These are phyloP conservation scores for Gossypium davidsonii DNA, from an alignment of 441 rosid genomes.

Conservation along the genomic window DNA sequence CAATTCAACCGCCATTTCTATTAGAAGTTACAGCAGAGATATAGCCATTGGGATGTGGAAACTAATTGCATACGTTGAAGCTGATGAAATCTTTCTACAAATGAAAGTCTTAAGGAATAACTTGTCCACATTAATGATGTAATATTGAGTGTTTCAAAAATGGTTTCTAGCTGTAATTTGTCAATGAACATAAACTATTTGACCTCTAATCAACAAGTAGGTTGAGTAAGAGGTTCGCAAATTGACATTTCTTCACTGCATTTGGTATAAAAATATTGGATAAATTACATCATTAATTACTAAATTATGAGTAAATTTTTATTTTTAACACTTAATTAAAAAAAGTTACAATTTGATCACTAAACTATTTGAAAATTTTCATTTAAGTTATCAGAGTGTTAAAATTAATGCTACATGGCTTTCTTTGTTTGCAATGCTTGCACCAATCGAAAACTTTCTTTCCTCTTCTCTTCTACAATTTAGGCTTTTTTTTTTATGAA, in stretches of 20 bases:
- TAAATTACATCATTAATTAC: too few species aligned
- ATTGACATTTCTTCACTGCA: not conserved
- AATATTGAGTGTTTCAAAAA: slow-evolving; percentile 5
- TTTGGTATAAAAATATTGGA: not conserved
- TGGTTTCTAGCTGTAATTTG: slow-evolving; percentile 4
- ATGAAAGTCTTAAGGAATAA: not conserved
- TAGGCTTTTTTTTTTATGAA: too few species aligned
- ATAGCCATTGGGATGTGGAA: not conserved
- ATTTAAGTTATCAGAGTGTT: too few species aligned
- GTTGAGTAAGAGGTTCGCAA: slow-evolving; percentile 4
- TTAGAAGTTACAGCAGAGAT: not conserved
- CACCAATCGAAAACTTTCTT: too few species aligned
- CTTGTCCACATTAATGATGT: not conserved
- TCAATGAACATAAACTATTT: not conserved
- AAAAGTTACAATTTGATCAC: too few species aligned
- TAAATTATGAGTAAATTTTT: too few species aligned
- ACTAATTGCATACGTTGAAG: slow-evolving; percentile 3
- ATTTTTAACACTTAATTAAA: too few species aligned
- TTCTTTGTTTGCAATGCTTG: too few species aligned
- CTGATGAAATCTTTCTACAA: not conserved
- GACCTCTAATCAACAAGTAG: slow-evolving; percentile 10
- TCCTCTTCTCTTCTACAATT: too few species aligned
- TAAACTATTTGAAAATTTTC: too few species aligned
- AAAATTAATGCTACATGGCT: too few species aligned
- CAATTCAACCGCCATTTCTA: slow-evolving; percentile 4